A percentile compares a stretch with the other conserved stretches of the same genome.
These are phyloP conservation scores for Diaporthe citrichinensis DNA, from an alignment of 2,329 filamentous ascomycete genomes.

Conservation along the genomic window DNA sequence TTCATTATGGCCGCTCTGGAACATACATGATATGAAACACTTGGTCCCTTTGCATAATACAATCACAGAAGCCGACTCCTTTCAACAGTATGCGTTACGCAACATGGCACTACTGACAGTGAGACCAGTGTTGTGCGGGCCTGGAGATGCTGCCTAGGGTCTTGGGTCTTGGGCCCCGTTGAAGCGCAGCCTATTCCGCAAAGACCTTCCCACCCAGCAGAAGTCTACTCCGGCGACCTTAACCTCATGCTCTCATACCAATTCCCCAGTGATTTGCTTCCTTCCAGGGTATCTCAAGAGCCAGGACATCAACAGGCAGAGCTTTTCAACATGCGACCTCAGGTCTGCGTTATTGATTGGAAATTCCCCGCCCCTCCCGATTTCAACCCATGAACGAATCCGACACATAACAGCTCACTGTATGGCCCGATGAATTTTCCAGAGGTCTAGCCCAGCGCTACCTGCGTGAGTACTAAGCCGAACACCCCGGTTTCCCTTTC, in stretches of 20 bases:
- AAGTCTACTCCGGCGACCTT: rapidly evolving
- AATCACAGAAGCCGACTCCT: not conserved
- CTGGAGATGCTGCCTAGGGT: not conserved
- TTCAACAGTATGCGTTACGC: not conserved
- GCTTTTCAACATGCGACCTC: not conserved
- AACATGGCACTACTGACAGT: too few relatives aligned
- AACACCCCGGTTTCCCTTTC: too few relatives aligned
- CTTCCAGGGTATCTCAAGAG: not conserved
- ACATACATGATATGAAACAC: not conserved
- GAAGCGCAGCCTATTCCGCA: not conserved
- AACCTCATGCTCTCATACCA: not conserved
- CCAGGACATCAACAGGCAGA: not conserved
- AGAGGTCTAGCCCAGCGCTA: not conserved
- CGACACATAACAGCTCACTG: not conserved
- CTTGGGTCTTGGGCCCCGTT: not conserved
- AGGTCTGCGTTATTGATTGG: not conserved
- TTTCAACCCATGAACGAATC: not conserved
- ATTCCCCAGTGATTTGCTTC: not conserved
- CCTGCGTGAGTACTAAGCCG: not conserved
- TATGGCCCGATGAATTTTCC: not conserved
- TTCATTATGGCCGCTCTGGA: not conserved
- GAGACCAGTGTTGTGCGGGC: not conserved
- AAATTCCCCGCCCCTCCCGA: not conserved
- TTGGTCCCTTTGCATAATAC: not conserved
- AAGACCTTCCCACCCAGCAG: not conserved